These are phyloP conservation scores for Paecilomyces niveus DNA, from an alignment of 2,329 filamentous ascomycete genomes.

Conservation along the genomic window DNA sequence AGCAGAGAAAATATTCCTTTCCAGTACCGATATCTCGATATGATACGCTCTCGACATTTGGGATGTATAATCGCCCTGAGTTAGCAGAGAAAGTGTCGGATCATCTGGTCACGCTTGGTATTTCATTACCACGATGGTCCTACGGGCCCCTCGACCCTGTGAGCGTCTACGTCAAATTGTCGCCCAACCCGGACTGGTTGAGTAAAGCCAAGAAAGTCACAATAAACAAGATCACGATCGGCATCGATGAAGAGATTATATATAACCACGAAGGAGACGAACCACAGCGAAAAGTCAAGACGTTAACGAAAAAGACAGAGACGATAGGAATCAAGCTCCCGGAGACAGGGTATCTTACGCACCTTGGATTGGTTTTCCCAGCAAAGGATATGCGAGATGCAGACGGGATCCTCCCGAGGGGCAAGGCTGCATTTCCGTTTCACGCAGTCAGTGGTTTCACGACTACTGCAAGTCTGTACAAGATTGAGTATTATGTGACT, in stretches of 20 bases:
- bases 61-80: constrained; percentile 98
- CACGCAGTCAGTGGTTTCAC: constrained; percentile 89
- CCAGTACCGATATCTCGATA: constrained; percentile 87
- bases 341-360: constrained; percentile 86
- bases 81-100: constrained; percentile 78
- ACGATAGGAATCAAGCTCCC: constrained; percentile 76
- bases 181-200: constrained; percentile 86
- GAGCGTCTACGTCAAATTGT: constrained; percentile 89
- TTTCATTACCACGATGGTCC: constrained; percentile 90
- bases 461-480: constrained; percentile 88
- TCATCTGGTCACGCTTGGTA: constrained; percentile 83
- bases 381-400: constrained; percentile 79
- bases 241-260: constrained; percentile 96
- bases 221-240: constrained; percentile 87
- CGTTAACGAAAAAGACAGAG: constrained; percentile 76
- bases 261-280: constrained; percentile 98
- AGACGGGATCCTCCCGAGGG: constrained; percentile 79
- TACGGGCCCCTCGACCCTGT: constrained; percentile 94
- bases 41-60: constrained; percentile 95
- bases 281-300: constrained; percentile 81
- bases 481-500: constrained; percentile 93
- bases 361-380: constrained; percentile 84
- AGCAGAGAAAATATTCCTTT: constrained; percentile 85
- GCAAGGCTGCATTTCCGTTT: constrained; percentile 79
- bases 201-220: constrained; percentile 85